A percentile compares a stretch with the other conserved stretches of the same genome.
Evolutionary conservation across 768 basidiomycete genomes (phyloP).

Genomic region (Psilocybe subaeruginosa): DNA sequence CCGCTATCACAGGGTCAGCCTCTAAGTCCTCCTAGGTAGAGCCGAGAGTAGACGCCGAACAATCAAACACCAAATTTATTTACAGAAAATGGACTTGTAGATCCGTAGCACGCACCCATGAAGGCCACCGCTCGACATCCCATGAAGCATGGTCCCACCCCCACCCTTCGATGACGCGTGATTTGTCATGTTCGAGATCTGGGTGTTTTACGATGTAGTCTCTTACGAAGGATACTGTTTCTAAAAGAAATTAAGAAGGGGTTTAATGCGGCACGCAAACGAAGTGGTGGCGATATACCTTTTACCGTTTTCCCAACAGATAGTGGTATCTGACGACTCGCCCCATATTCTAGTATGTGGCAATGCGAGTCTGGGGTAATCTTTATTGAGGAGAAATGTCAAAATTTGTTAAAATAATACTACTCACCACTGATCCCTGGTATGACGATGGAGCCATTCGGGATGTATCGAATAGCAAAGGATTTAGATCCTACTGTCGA

Average conservation of each 20-base stretch:
- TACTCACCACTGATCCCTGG: conserved; percentile 72
- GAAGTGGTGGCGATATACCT: conserved; percentile 39
- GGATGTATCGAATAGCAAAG: conserved; percentile 47
- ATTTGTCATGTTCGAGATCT: conserved; percentile 53
- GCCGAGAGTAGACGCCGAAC: conserved; percentile 4
- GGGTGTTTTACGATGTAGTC: conserved; percentile 62
- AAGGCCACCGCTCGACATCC: conserved; percentile 28
- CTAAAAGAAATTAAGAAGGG: conserved; percentile 31
- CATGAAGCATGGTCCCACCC: conserved; percentile 93
- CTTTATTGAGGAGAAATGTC: background rate
- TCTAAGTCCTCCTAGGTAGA: conserved; percentile 67
- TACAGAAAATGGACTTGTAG: conserved; percentile 38
- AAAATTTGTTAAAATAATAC: background rate
- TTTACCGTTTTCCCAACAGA: conserved; percentile 58
- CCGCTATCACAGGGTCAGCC: conserved; percentile 62
- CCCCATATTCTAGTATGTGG: conserved; percentile 81
- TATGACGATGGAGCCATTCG: conserved; percentile 61
- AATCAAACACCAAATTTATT: no score
- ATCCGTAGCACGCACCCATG: conserved; percentile 36
- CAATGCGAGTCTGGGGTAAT: conserved; percentile 66
- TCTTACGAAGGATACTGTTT: conserved; percentile 62
- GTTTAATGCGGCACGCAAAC: background rate
- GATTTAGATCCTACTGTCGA: background rate
- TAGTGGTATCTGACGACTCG: conserved; percentile 62
- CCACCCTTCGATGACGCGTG: conserved; percentile 72